Conservation (phyloP, 768 basidiomycete species). For the Leccinum ochraceum region DNA sequence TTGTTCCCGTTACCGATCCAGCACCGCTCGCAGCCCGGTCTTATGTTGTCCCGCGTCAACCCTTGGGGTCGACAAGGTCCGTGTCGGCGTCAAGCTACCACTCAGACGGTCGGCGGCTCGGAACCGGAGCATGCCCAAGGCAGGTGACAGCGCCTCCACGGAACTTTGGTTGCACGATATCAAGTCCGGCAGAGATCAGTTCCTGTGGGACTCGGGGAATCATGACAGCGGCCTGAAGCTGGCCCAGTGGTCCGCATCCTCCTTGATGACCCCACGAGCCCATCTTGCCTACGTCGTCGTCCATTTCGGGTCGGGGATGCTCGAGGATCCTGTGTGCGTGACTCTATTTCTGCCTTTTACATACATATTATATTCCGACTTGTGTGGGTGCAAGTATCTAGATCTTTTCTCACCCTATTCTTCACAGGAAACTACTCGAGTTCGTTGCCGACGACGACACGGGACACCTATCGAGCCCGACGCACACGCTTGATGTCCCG, state of each 20-base stretch:
- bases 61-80: too few species aligned
- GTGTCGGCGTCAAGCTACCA: too few species aligned
- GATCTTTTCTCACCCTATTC: neutral
- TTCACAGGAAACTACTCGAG: conserved; percentile 18
- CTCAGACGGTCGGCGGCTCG: neutral
- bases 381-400: too few species aligned
- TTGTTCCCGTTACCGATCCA: conserved; percentile 12
- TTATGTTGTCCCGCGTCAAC: too few species aligned
- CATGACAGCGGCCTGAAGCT: neutral
- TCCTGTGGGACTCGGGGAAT: conserved; percentile 16
- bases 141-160: too few species aligned
- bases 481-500: conserved; percentile 15
- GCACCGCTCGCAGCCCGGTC: conserved; percentile 6
- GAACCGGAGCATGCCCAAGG: too few species aligned
- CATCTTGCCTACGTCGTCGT: conserved; percentile 18
- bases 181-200: conserved; percentile 13
- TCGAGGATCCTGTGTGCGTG: conserved; percentile 20
- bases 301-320: conserved; percentile 6
- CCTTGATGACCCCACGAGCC: conserved; percentile 6
- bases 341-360: neutral
- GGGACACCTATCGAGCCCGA: conserved; percentile 8
- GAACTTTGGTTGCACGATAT: conserved; percentile 4
- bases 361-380: too few species aligned
- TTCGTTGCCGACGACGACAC: conserved; percentile 20
- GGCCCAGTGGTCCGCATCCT: conserved; percentile 9